Evolutionary conservation across 306 rosid genomes (phyloP).

Genomic region (Cicer judaicum): DNA sequence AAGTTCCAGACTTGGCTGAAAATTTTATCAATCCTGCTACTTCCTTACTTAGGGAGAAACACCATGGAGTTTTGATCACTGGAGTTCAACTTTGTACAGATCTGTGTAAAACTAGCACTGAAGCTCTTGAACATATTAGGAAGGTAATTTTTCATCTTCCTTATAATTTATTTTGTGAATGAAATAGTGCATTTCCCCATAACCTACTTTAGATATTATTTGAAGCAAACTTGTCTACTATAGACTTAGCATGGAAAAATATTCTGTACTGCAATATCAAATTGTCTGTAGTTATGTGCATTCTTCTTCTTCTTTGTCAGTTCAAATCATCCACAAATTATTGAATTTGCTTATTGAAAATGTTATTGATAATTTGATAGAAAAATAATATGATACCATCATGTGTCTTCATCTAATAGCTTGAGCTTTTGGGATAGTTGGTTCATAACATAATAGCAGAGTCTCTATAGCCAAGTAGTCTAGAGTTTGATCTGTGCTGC

Average conservation of each 20-base stretch:
- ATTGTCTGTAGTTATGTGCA: background rate
- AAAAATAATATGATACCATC: conserved; percentile 9
- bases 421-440: background rate
- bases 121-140: conserved; percentile 90
- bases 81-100: conserved; percentile 98
- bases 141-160: conserved; percentile 60
- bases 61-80: conserved; percentile 95
- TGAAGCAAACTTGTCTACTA: conserved; percentile 33
- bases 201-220: conserved; percentile 37
- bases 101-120: conserved; percentile 80
- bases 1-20: conserved; percentile 98
- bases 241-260: conserved; percentile 23
- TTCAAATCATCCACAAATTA: conserved; percentile 16
- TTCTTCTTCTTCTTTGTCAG: conserved; percentile 7
- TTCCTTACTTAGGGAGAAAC: conserved; percentile 91
- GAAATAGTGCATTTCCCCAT: background rate
- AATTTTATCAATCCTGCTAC: conserved; percentile 90
- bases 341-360: background rate
- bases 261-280: conserved; percentile 20
- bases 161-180: conserved; percentile 26
- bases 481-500: too few species aligned
- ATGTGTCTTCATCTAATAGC: background rate
- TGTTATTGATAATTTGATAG: background rate
- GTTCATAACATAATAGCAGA: background rate
- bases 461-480: too few species aligned